Base-by-base conservation (phyloP, 1,284 basidiomycete species). In the Serendipita sp. region DNA sequence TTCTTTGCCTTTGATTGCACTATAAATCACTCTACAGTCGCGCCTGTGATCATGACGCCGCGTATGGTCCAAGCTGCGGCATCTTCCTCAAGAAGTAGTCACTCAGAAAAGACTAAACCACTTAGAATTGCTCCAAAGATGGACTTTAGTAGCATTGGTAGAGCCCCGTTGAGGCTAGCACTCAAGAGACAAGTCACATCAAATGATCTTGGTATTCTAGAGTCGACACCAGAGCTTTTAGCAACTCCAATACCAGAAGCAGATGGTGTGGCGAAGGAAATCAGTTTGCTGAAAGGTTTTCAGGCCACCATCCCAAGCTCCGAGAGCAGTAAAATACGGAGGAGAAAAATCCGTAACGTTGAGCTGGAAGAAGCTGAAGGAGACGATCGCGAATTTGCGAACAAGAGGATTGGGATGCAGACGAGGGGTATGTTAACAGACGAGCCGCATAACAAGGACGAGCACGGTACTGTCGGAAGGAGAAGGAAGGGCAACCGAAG, bases 231-330 rank as follows among this genome's bases (percentile, higher is more conserved):
- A 38, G 83, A 86, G 66, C 76, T 94, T 10, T 79, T 93, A n/a
- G 75, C 78, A 10, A 78, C 80, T 3, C 82, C 87, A 22, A 81
- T 92, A 2, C 86, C 88, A 6, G 85, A 85, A 66, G 80, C 79
- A 3, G 81, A 82, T 29, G 82, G 80, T 43, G 76, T 82, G 29
- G 82, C 82, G 3, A 78, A 79, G 35, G 79, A 83, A 69, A 84
- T 91, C 62, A 86, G 86, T 69, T 77, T 96, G 32, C 76, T 93
- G 45, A 82, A 86, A 49, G 93, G 93, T 0, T 96, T 95, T 73
- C 87, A 89, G 67, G 93, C 93, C 34, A 95, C 93, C 1, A 88
- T 94, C 60, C 93, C 93, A 6, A 90, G 86, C 69, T 83, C 91
- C 34, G 87, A 92, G 69, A 79, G 84, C 68, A 80, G 88, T 62